Evolutionary conservation across 768 basidiomycete genomes (phyloP).

Genomic region (Xerocomus potaroensis): DNA sequence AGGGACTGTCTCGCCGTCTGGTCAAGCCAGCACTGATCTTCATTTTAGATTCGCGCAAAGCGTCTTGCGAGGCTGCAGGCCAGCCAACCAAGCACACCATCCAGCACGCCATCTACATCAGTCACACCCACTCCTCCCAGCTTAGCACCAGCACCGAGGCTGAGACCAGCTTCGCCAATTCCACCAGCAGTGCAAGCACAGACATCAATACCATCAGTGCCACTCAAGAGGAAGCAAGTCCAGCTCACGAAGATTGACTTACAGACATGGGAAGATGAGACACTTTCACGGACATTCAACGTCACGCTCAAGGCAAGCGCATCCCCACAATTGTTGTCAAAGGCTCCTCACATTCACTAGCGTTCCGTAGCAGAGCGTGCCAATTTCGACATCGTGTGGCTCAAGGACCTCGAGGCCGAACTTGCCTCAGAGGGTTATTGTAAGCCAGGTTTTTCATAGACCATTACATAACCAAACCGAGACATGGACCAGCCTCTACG

Average conservation of each 20-base stretch:
- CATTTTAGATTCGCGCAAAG: constrained; percentile 79
- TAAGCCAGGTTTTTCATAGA: constrained; percentile 16
- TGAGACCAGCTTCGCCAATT: constrained; percentile 24
- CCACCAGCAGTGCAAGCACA: constrained; percentile 29
- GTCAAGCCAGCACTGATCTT: not conserved
- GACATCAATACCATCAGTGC: constrained; percentile 31
- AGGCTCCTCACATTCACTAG: constrained; percentile 33
- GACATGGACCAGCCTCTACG: constrained; percentile 29
- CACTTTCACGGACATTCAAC: constrained; percentile 62
- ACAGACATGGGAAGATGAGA: constrained; percentile 69
- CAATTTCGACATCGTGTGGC: constrained; percentile 73
- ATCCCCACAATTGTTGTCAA: not conserved
- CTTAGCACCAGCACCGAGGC: constrained; percentile 23
- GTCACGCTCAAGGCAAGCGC: constrained; percentile 73
- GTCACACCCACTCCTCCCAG: constrained; percentile 9
- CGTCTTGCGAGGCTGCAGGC: constrained; percentile 81
- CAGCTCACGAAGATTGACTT: constrained; percentile 45
- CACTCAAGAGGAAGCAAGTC: constrained; percentile 48
- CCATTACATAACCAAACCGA: not conserved
- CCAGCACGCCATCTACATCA: constrained; percentile 12
- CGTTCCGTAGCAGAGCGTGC: constrained; percentile 54
- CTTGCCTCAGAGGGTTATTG: constrained; percentile 55
- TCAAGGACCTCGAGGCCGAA: constrained; percentile 72
- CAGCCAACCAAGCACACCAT: constrained; percentile 35
- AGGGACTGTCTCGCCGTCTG: constrained; percentile 12